phyloP scores from a whole-genome alignment of 179 eudicot species.

The Silene vulgaris region DNA sequence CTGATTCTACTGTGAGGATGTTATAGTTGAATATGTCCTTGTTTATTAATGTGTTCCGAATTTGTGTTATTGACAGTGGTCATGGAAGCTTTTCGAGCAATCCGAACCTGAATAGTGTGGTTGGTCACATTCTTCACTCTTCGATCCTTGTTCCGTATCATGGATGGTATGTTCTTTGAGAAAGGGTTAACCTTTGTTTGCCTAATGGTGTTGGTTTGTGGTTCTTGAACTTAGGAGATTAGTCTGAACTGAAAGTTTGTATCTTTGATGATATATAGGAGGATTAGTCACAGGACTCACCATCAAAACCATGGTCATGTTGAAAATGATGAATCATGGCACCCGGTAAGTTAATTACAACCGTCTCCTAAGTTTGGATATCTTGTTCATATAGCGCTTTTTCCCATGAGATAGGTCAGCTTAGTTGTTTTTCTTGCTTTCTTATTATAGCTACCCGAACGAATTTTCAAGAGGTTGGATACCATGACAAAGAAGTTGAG shows the following conservation, averaged over 20 bases:
- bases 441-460: constrained; percentile 54
- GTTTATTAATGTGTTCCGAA: not conserved
- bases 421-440: constrained; percentile 12
- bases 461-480: constrained; percentile 52
- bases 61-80: constrained; percentile 43
- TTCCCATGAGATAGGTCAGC: not conserved
- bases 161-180: constrained; percentile 59
- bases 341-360: constrained; percentile 50
- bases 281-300: constrained; percentile 87
- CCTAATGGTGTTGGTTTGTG: constrained; percentile 7
- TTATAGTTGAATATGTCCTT: not conserved
- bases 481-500: constrained; percentile 40
- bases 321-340: constrained; percentile 93
- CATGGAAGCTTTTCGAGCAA: constrained; percentile 87
- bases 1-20: not conserved
- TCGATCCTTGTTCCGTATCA: constrained; percentile 88
- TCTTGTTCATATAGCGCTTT: too few species aligned
- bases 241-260: constrained; percentile 11
- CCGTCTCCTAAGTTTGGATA: too few species aligned
- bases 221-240: not conserved
- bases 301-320: constrained; percentile 91
- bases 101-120: constrained; percentile 67
- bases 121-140: constrained; percentile 82
- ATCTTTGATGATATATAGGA: constrained; percentile 43
- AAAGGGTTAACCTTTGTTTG: not conserved